Base-by-base conservation (phyloP, 352 stramenopile species). In the Globisporangium iwayamae region DNA sequence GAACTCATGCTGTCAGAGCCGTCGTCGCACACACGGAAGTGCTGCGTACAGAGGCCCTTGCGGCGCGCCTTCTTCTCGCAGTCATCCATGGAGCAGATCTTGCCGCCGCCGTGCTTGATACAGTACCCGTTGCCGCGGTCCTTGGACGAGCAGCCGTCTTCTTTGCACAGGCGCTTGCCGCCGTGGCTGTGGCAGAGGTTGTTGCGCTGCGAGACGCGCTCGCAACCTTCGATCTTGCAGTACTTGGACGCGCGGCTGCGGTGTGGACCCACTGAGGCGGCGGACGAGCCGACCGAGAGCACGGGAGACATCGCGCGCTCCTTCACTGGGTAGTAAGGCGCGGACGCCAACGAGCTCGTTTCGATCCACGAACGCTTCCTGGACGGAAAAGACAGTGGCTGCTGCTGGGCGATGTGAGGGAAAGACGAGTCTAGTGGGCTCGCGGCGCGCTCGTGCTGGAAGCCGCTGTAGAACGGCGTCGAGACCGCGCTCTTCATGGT, bases 221-320 rank as follows among this genome's bases (percentile, higher is more conserved):
- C 74, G 51, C 85, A 93, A 39, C 76, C 81, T 18, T 93, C 85
- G 14, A 93, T 83, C 74, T 87, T 91, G 75, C 85, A 93, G 69
- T 91, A 93, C 71, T 93, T 93, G 62, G 83, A 93, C n/a, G 83
- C 79, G n/a, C 85, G 79, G 66, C 76, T 90, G 28, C 84, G 76
- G 65, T 86, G 70, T 50, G 69, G 58, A 51, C 39, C 58, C 25
- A 16, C 50, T 13, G 43, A 32, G 8, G 9, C 38, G n/a, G 70
- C 32, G 22, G 41, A 54, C 39, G 61, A 60, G n/a, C 59, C 9
- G 34, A 65, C 59, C 56, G 66, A 52, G 55, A 62, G 39, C 62
- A 73, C 52, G 48, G 52, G 20, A 16, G 56, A 63, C 47, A 59
- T 38, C 8, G 34, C 55, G 36, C 56, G 55, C 46, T 68, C 55